Base-by-base conservation (phyloP, 2,329 filamentous ascomycete species). In the Capronia coronata region DNA sequence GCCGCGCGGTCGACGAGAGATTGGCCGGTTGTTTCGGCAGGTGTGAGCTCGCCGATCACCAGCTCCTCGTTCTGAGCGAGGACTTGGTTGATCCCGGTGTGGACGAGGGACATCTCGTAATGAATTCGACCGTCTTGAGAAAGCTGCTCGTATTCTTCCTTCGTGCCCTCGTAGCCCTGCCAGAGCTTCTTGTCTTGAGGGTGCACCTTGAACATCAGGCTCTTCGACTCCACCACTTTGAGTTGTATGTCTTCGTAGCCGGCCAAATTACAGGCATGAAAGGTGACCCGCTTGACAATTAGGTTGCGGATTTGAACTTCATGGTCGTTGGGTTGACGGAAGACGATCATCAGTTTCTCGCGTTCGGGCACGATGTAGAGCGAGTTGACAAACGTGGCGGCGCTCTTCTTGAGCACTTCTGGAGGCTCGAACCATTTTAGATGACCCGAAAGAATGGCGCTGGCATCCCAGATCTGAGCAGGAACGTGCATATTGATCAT, bases 401-500 rank as follows among this genome's bases (percentile, higher is more conserved):
- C 62, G 6, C 63, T 52, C 30, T 65, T 56, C 35, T 65, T 50
- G 14, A 65, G 60, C 0, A 50, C 47, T 8, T 63, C 57, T 19
- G 51, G 46, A 16, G 58, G 58, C 3, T 49, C 42, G 4, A 48
- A 32, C 54, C 64, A 63, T 18, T 62, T 55, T 22, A 59, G 51
- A 11, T 48, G 47, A 1, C 68, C 65, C 9, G 32, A 51, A 13
- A 72, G 38, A 14, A 61, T 54, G 1, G 64, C 58, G 13, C 62
- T 63, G 22, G 67, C 63, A 61, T 72, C 70, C 70, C 70, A 72
- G 13, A 62, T 63, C 7, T 63, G 59, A 1, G 52, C 55, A 2
- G 69, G 70, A 41, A 65, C 68, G 43, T 70, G 69, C 2, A 71
- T 41, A 50, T 66, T 67, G 8, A 69, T 63, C 2, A 59, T 59